phyloP scores from a whole-genome alignment of 1,284 basidiomycete genomes.

The Cryptococcus jaspeensis region DNA sequence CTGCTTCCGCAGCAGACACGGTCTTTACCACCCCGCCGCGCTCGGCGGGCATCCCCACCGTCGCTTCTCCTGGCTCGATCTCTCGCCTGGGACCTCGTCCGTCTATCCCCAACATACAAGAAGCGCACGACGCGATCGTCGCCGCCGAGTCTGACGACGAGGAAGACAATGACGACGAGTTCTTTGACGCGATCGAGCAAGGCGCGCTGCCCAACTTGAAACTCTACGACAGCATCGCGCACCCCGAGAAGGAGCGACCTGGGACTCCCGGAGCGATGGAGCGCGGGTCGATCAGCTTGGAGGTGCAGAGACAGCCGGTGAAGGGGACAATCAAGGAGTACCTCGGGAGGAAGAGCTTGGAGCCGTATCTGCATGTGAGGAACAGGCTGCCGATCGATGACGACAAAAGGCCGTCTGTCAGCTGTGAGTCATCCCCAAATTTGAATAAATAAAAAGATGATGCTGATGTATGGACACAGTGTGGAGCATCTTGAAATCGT shows the following conservation, averaged over 20 bases:
- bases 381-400: slow-evolving; percentile 64
- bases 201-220: slow-evolving; percentile 69
- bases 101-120: slow-evolving; percentile 36
- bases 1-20: not conserved
- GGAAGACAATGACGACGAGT: slow-evolving; percentile 91
- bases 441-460: not conserved
- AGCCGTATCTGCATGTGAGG: slow-evolving; percentile 70
- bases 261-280: slow-evolving; percentile 24
- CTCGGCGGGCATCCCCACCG: slow-evolving; percentile 1
- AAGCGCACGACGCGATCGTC: slow-evolving; percentile 40
- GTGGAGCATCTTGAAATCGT: slow-evolving; percentile 94
- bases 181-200: slow-evolving; percentile 93
- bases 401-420: slow-evolving; percentile 84
- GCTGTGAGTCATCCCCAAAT: slow-evolving; percentile 54
- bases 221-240: slow-evolving; percentile 61
- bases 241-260: slow-evolving; percentile 38
- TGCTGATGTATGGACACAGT: slow-evolving; percentile 48
- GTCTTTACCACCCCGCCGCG: not conserved
- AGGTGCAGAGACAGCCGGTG: slow-evolving; percentile 10
- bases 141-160: slow-evolving; percentile 55
- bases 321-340: slow-evolving; percentile 39
- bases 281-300: slow-evolving; percentile 9
- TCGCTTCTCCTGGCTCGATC: slow-evolving; percentile 2
- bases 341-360: slow-evolving; percentile 59
- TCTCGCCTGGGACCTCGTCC: slow-evolving; percentile 2